Percentiles rank a stretch among this genome's conserved stretches.
Evolutionary conservation across 805 yeast species (phyloP).

Genomic region (Metschnikowia kofuensis): DNA sequence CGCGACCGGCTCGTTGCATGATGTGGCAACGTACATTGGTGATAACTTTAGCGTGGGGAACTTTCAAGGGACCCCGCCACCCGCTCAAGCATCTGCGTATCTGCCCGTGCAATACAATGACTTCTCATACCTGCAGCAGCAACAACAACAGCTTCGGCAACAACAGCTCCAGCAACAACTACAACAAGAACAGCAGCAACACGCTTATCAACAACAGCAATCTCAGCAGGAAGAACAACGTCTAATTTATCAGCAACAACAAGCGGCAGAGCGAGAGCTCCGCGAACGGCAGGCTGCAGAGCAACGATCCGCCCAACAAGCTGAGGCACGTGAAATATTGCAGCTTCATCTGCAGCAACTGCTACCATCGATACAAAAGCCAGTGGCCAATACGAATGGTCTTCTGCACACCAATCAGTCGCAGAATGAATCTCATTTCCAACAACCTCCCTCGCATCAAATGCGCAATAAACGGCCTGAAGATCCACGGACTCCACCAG

Average conservation of each 20-base stretch:
- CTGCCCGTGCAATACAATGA: constrained; percentile 6
- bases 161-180: constrained; percentile 25
- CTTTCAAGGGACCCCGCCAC: constrained; percentile 9
- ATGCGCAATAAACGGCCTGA: constrained; percentile 6
- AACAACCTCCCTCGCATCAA: constrained; percentile 13
- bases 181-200: constrained; percentile 27
- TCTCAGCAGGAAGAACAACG: constrained; percentile 12
- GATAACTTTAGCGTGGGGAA: constrained; percentile 8
- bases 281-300: constrained; percentile 16
- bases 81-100: constrained; percentile 3
- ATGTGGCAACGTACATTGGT: constrained; percentile 5
- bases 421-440: constrained; percentile 11
- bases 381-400: not conserved
- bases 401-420: constrained; percentile 8
- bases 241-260: constrained; percentile 9
- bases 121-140: constrained; percentile 1
- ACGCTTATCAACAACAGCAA: constrained; percentile 11
- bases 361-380: constrained; percentile 11
- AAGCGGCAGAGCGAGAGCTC: constrained; percentile 11
- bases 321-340: not conserved
- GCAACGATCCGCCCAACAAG: constrained; percentile 12
- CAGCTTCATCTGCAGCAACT: constrained; percentile 9
- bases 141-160: constrained; percentile 5
- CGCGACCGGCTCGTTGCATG: constrained; percentile 9
- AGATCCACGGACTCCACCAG: constrained; percentile 12